These are phyloP conservation scores for Phialocephala subalpina DNA, from an alignment of 2,329 filamentous ascomycete species.

Conservation along the genomic window DNA sequence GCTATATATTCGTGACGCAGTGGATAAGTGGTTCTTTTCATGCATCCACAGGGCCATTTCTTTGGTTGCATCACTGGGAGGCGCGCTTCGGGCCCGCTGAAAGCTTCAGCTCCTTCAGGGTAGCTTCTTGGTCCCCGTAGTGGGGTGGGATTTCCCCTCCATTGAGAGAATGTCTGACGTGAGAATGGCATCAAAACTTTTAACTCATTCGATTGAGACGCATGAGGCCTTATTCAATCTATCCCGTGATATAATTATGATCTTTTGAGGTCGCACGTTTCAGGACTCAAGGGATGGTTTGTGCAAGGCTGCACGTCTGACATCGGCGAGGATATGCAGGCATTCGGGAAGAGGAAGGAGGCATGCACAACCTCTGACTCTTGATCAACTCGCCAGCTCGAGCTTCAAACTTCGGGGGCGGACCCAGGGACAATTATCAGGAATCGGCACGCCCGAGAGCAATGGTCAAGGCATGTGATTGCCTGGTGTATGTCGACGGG, in stretches of 20 bases:
- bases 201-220: neutral
- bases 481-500: neutral
- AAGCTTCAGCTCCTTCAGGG: neutral
- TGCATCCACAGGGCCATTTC: neutral
- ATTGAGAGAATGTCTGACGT: conserved; percentile 7
- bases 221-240: neutral
- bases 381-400: neutral
- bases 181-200: neutral
- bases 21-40: conserved; percentile 4
- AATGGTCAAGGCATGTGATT: no score
- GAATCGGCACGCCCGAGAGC: neutral
- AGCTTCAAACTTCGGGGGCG: neutral
- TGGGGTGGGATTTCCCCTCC: neutral
- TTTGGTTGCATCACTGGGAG: neutral
- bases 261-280: neutral
- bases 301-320: neutral
- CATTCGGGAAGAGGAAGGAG: neutral
- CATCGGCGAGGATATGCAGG: neutral
- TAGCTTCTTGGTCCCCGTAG: neutral
- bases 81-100: conserved; percentile 5
- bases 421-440: neutral
- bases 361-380: neutral
- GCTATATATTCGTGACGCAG: neutral
- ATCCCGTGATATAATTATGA: neutral
- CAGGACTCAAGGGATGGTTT: neutral